Base-by-base conservation (phyloP, 148 eudicot genomes). In the Selenicereus undatus region DNA sequence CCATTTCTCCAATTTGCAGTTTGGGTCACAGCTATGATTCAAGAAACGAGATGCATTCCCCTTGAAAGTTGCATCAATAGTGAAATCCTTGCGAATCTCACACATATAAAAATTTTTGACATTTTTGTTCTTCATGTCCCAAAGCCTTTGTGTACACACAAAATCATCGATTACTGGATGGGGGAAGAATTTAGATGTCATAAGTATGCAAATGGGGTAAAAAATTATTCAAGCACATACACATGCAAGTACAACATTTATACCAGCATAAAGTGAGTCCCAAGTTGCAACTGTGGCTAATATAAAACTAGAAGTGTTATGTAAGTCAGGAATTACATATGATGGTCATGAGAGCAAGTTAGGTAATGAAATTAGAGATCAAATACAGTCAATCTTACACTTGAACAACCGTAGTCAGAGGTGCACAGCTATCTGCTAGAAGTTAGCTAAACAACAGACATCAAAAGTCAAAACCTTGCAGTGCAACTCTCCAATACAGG, bases 1-100 rank as follows among this genome's bases (percentile, higher is more conserved):
- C 99, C 99, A 96, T 86, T 93, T 96, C 82, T 96, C 99, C 85
- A 96, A 84, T 76, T 92, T 89, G 88, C 99, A 96, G 84, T 96
- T 96, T 54, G 99, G 99, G 79, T 91, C 92, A 83, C 99, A 96
- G 72, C 99, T 93, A 85, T 96, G 99, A 81, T 96, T 96, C 24
- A 96, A 84, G 87, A 96, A 96, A 80, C 99, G 92, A 65, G 99
- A 96, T 45, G 80, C 72, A 78, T 96, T 96, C 42, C 99, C 99
- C 85, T 96, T 96, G 85, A 91, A 92, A 66, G 95, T 93, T 65
- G 99, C 99, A 86, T 96, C 99, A 76, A 96, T 96, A 35, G 91
- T 94, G 81, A 93, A 96, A 81, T 96, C 90, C 81, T 91, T 96
- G 39, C 88, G 88, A 66, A 96, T 86, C 89, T 96, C 99, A 86